Conservation (phyloP, 306 rosid species). For the Clitoria ternatea region DNA sequence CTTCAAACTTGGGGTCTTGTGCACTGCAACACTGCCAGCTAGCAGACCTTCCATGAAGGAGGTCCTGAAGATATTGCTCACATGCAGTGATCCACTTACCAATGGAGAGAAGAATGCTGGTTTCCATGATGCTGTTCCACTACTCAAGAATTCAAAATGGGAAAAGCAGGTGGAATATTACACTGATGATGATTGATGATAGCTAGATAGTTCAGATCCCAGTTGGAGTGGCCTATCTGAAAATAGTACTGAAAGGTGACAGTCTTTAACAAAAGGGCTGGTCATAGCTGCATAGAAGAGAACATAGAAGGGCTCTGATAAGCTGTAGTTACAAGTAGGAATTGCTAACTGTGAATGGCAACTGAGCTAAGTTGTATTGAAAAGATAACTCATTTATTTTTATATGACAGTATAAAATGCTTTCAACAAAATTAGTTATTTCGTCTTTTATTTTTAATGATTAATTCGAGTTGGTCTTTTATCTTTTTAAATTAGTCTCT, state of each 20-base stretch:
- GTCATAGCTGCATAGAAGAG: neutral
- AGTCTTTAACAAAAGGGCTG: neutral
- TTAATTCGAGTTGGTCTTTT: too few species aligned
- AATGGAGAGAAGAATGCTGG: slow-evolving; percentile 17
- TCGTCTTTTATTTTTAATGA: too few species aligned
- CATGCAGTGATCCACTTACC: neutral
- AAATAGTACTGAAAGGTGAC: neutral
- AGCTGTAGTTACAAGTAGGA: neutral
- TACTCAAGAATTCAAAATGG: slow-evolving; percentile 46
- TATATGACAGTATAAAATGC: neutral
- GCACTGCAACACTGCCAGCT: slow-evolving; percentile 51
- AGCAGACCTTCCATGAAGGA: slow-evolving; percentile 73
- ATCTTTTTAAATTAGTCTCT: too few species aligned
- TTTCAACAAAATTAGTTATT: too few species aligned
- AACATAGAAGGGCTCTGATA: neutral
- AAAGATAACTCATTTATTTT: neutral
- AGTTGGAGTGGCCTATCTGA: neutral
- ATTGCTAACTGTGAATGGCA: neutral
- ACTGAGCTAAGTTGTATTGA: neutral
- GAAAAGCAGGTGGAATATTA: slow-evolving; percentile 12
- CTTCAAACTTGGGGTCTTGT: slow-evolving; percentile 61
- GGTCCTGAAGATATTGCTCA: slow-evolving; percentile 44
- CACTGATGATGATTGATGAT: neutral
- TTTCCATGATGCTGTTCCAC: slow-evolving; percentile 40
- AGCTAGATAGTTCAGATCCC: neutral